These are phyloP conservation scores for Aureobasidium sp. DNA, from an alignment of 2,329 filamentous ascomycete genomes.

Conservation along the genomic window DNA sequence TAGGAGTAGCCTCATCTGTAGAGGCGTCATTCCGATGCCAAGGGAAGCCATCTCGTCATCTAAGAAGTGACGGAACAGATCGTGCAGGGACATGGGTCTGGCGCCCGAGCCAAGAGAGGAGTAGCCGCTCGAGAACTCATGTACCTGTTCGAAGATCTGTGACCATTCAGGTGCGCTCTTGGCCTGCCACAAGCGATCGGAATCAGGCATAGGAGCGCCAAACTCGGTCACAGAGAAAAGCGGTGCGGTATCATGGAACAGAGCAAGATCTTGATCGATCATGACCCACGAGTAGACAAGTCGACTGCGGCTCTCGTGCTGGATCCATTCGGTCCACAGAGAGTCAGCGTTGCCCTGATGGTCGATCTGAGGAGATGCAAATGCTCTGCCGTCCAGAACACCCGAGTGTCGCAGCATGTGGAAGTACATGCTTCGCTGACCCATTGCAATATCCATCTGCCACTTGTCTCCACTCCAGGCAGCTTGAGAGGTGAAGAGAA, in stretches of 20 bases:
- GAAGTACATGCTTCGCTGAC: slow-evolving; percentile 66
- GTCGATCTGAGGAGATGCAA: slow-evolving; percentile 42
- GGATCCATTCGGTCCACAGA: slow-evolving; percentile 59
- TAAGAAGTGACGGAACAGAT: slow-evolving; percentile 62
- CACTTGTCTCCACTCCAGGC: slow-evolving; percentile 71
- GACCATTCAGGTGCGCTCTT: slow-evolving; percentile 54
- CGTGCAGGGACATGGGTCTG: slow-evolving; percentile 52
- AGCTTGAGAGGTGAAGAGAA: slow-evolving; percentile 61
- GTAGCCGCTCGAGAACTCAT: slow-evolving; percentile 48
- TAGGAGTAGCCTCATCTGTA: slow-evolving; percentile 58
- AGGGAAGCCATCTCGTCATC: slow-evolving; percentile 53
- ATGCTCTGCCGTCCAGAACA: slow-evolving; percentile 46
- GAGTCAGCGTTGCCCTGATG: slow-evolving; percentile 42
- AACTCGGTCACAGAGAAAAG: slow-evolving; percentile 61
- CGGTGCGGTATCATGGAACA: slow-evolving; percentile 58
- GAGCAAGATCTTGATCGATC: slow-evolving; percentile 63
- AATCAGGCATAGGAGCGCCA: slow-evolving; percentile 55
- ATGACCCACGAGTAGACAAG: slow-evolving; percentile 71
- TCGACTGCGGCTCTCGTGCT: slow-evolving; percentile 58
- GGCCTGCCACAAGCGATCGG: slow-evolving; percentile 58
- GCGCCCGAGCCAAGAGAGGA: slow-evolving; percentile 48
- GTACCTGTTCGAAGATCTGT: slow-evolving; percentile 51
- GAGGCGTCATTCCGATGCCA: slow-evolving; percentile 47
- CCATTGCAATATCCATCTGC: slow-evolving; percentile 72
- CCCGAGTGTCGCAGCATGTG: slow-evolving; percentile 65